A percentile compares a stretch with the other conserved stretches of the same genome.
phyloP scores from a whole-genome alignment of 2,329 filamentous ascomycete species.

The Helicocarpus griseus region DNA sequence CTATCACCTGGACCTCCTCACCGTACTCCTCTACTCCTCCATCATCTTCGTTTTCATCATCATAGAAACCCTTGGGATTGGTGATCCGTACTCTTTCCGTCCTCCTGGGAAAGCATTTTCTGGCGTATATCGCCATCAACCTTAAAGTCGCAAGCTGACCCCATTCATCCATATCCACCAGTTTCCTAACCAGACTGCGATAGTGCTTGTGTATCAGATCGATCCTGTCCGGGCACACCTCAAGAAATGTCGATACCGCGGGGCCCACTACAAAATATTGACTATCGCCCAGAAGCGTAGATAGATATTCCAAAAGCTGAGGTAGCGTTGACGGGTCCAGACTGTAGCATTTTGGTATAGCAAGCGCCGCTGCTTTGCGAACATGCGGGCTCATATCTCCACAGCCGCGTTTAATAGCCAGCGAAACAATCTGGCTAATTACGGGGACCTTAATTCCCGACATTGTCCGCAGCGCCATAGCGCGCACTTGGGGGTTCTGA shows the following conservation, averaged over 20 bases:
- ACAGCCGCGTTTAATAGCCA: slow-evolving; percentile 88
- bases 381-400: slow-evolving; percentile 94
- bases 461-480: slow-evolving; percentile 92
- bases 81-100: slow-evolving; percentile 49
- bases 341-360: slow-evolving; percentile 91
- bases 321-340: slow-evolving; percentile 79
- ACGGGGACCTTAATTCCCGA: slow-evolving; percentile 93
- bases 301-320: slow-evolving; percentile 73
- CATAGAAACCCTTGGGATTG: slow-evolving; percentile 68
- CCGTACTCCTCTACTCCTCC: slow-evolving; percentile 30
- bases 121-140: slow-evolving; percentile 73
- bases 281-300: slow-evolving; percentile 70
- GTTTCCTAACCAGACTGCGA: slow-evolving; percentile 69
- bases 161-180: slow-evolving; percentile 99
- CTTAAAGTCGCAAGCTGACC: slow-evolving; percentile 75
- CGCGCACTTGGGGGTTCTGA: slow-evolving; percentile 77
- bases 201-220: slow-evolving; percentile 91
- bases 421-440: slow-evolving; percentile 91
- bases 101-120: slow-evolving; percentile 73
- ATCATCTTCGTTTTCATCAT: slow-evolving; percentile 47
- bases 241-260: slow-evolving; percentile 78
- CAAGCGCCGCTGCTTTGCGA: slow-evolving; percentile 80
- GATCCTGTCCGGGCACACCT: slow-evolving; percentile 77
- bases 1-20: slow-evolving; percentile 53
- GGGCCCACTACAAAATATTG: slow-evolving; percentile 96